A percentile compares a stretch with the other conserved stretches of the same genome.
Evolutionary conservation across 345 rosid genomes (phyloP).

Genomic region (Ailanthus altissimus): DNA sequence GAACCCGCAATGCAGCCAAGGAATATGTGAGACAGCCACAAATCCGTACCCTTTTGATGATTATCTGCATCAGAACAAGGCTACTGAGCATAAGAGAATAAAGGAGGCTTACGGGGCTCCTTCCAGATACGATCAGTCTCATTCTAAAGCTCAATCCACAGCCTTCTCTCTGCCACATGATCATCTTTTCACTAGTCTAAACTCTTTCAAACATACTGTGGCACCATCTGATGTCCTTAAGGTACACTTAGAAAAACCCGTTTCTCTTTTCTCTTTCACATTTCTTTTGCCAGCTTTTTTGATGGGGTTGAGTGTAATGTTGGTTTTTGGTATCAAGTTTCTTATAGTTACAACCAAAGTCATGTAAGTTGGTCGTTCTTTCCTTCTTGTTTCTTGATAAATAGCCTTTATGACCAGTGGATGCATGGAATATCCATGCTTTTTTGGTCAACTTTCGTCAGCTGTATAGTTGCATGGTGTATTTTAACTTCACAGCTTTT

Average conservation of each 20-base stretch:
- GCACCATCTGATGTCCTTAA: slow-evolving; percentile 38
- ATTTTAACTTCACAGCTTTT: slow-evolving; percentile 26
- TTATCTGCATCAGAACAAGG: slow-evolving; percentile 38
- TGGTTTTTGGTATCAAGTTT: slow-evolving; percentile 30
- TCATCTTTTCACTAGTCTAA: slow-evolving; percentile 20
- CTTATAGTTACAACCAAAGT: slow-evolving; percentile 15
- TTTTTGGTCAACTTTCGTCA: slow-evolving; percentile 25
- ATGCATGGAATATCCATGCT: slow-evolving; percentile 28
- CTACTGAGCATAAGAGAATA: slow-evolving; percentile 25
- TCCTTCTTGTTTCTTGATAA: slow-evolving; percentile 15
- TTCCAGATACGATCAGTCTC: slow-evolving; percentile 42
- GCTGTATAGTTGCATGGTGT: slow-evolving; percentile 19
- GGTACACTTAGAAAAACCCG: slow-evolving; percentile 30
- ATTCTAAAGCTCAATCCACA: slow-evolving; percentile 26
- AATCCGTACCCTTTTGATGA: slow-evolving; percentile 42
- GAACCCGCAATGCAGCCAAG: slow-evolving; percentile 51
- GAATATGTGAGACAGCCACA: slow-evolving; percentile 39
- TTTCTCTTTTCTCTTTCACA: not conserved
- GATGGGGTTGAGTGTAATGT: slow-evolving; percentile 37
- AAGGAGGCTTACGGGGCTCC: slow-evolving; percentile 37
- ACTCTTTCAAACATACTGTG: slow-evolving; percentile 24
- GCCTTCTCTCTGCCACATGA: slow-evolving; percentile 33
- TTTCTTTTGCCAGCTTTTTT: slow-evolving; percentile 27
- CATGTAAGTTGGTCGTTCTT: not conserved
- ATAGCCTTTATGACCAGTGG: slow-evolving; percentile 23